These are phyloP conservation scores for Pleurotus tuoliensis DNA, from an alignment of 768 basidiomycete genomes.

Conservation along the genomic window DNA sequence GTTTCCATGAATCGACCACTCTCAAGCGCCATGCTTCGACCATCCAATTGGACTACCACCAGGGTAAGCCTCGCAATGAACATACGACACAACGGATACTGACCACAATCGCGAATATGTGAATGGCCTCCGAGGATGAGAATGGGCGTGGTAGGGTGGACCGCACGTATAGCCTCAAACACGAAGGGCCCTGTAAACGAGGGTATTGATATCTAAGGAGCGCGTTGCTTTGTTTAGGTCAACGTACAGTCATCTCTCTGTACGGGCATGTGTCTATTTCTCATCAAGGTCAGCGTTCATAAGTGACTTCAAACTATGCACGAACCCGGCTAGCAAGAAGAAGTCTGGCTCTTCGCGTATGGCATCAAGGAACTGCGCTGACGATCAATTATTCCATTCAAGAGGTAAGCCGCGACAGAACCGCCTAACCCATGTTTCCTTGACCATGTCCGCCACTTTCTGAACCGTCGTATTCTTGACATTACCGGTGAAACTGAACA, in stretches of 20 bases:
- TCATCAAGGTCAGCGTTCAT: background rate
- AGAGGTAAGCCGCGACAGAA: background rate
- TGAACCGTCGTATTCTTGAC: slow-evolving; percentile 75
- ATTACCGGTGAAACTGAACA: slow-evolving; percentile 75
- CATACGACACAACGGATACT: slow-evolving; percentile 18
- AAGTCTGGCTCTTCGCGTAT: slow-evolving; percentile 80
- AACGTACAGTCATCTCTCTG: slow-evolving; percentile 56
- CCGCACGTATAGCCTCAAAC: slow-evolving; percentile 65
- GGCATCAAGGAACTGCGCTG: slow-evolving; percentile 60
- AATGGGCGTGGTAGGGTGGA: slow-evolving; percentile 76
- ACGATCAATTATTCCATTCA: background rate
- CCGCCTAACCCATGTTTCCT: slow-evolving; percentile 64
- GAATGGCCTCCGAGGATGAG: slow-evolving; percentile 80
- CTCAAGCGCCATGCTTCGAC: slow-evolving; percentile 71
- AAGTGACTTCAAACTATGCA: background rate
- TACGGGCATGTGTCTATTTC: slow-evolving; percentile 77
- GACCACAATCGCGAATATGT: slow-evolving; percentile 77
- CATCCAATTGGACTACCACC: slow-evolving; percentile 56
- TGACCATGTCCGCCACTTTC: slow-evolving; percentile 67
- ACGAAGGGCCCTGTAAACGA: slow-evolving; percentile 58
- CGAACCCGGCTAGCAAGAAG: slow-evolving; percentile 70
- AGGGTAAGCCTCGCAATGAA: background rate
- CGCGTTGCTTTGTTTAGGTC: background rate
- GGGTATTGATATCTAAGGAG: background rate
- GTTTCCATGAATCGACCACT: slow-evolving; percentile 94